A percentile compares a stretch with the other conserved stretches of the same genome.
Evolutionary conservation across 164 flowering plant species (phyloP).

Genomic region (Cinnamomum chago): DNA sequence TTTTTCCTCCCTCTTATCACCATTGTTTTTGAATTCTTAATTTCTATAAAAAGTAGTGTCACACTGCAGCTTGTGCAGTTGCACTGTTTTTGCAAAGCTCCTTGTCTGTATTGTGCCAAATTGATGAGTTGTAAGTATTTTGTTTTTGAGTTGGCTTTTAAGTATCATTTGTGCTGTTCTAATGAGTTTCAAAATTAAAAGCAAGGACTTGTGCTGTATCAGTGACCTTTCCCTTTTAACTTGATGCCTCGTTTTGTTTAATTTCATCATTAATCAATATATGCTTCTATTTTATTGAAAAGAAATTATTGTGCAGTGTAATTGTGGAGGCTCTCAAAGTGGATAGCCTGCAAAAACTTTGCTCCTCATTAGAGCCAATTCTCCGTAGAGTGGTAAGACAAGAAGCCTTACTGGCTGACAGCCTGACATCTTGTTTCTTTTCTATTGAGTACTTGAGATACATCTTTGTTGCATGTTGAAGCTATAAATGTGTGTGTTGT

Average conservation of each 20-base stretch:
- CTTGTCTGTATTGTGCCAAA: not conserved
- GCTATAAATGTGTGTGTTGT: not conserved
- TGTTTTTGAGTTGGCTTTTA: not conserved
- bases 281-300: slow-evolving; percentile 13
- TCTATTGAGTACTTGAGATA: not conserved
- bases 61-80: not conserved
- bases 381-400: slow-evolving; percentile 95
- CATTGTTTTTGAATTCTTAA: not conserved
- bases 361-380: slow-evolving; percentile 98
- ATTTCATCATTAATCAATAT: not conserved
- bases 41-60: not conserved
- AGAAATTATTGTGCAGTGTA: slow-evolving; percentile 61
- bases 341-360: slow-evolving; percentile 91
- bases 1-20: not conserved
- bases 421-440: slow-evolving; percentile 7
- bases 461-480: not conserved
- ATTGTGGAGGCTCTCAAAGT: slow-evolving; percentile 97
- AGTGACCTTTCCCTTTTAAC: not conserved
- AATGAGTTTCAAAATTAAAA: not conserved
- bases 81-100: not conserved
- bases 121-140: not conserved
- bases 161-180: not conserved
- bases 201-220: not conserved
- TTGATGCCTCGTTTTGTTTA: not conserved
- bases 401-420: slow-evolving; percentile 3